Evolutionary conservation across 768 basidiomycete species (phyloP).

Genomic region (Grammothele lineata): DNA sequence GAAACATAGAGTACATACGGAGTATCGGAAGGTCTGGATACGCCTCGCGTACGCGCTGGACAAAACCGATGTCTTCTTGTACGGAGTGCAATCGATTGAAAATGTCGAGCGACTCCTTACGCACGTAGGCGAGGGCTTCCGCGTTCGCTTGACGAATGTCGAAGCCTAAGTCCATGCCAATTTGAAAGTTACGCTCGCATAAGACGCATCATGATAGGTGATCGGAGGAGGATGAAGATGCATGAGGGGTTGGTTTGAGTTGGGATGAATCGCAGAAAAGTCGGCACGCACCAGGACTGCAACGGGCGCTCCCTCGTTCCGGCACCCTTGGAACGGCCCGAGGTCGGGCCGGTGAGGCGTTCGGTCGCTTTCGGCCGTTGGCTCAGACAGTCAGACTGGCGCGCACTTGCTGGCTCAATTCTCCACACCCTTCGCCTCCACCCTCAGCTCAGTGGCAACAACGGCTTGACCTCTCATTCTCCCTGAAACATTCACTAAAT

Average conservation of each 20-base stretch:
- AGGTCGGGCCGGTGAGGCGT: too few species aligned
- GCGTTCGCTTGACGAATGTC: constrained; percentile 9
- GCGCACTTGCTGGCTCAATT: too few species aligned
- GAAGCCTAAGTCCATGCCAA: not conserved
- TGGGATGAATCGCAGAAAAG: not conserved
- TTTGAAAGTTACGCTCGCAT: constrained; percentile 6
- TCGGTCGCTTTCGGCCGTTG: too few species aligned
- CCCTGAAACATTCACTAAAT: too few species aligned
- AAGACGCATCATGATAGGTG: not conserved
- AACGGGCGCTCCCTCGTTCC: too few species aligned
- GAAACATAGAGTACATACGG: constrained; percentile 40
- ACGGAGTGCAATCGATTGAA: constrained; percentile 90
- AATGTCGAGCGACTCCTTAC: constrained; percentile 69
- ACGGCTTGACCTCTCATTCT: too few species aligned
- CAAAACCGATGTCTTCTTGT: constrained; percentile 68
- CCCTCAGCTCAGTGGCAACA: too few species aligned
- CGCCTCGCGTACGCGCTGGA: constrained; percentile 45
- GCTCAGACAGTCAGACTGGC: too few species aligned
- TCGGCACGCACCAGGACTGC: not conserved
- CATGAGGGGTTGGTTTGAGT: not conserved
- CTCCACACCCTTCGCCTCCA: too few species aligned
- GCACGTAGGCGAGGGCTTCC: constrained; percentile 44
- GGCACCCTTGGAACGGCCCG: too few species aligned
- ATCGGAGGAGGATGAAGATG: too few species aligned
- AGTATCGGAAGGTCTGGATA: constrained; percentile 53